phyloP scores from a whole-genome alignment of 805 yeast genomes.

The Ogataea pilisensis region DNA sequence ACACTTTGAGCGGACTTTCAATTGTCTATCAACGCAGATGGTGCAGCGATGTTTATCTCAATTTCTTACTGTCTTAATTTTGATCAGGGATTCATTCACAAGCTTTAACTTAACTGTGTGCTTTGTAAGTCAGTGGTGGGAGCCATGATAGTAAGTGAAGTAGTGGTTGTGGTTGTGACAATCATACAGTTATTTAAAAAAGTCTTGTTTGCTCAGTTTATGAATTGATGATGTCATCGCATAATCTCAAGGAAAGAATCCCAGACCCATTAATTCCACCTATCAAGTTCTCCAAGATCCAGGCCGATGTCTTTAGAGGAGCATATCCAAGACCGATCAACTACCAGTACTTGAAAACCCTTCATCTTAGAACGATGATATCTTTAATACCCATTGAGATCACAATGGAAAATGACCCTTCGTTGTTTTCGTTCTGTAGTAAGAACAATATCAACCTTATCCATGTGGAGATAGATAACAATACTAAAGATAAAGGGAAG shows the following conservation, averaged over 20 bases:
- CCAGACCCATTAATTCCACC: conserved; percentile 57
- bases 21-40: background rate
- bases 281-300: conserved; percentile 67
- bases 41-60: background rate
- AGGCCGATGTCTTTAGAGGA: conserved; percentile 72
- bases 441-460: conserved; percentile 53
- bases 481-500: conserved; percentile 69
- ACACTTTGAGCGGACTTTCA: too few relatives aligned
- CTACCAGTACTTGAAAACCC: conserved; percentile 58
- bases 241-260: conserved; percentile 2
- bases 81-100: too few relatives aligned
- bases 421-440: conserved; percentile 48
- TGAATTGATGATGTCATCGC: background rate
- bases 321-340: conserved; percentile 81
- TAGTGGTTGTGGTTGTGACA: too few relatives aligned
- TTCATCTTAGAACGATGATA: conserved; percentile 66
- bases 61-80: too few relatives aligned
- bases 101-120: too few relatives aligned
- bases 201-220: too few relatives aligned
- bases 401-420: conserved; percentile 46
- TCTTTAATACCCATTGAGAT: conserved; percentile 79
- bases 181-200: too few relatives aligned
- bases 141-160: too few relatives aligned
- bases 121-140: too few relatives aligned
- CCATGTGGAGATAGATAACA: conserved; percentile 61